These are phyloP conservation scores for Wickerhamiella sergipiensis DNA, from an alignment of 805 yeast species.

Conservation along the genomic window DNA sequence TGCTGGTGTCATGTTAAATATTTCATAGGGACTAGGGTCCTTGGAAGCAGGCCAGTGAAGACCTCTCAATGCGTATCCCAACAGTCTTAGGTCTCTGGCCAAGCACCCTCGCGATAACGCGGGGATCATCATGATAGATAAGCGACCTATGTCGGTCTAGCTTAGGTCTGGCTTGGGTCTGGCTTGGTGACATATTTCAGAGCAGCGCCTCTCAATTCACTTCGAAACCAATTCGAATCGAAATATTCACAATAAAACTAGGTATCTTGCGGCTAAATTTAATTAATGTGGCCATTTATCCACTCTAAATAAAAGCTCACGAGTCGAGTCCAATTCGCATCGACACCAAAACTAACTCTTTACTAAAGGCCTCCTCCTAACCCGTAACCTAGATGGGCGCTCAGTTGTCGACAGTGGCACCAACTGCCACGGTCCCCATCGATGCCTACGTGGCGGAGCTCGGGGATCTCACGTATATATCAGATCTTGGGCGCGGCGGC, in stretches of 20 bases:
- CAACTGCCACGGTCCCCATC: constrained; percentile 81
- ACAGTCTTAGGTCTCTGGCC: not conserved
- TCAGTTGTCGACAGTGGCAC: constrained; percentile 71
- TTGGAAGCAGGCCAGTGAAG: constrained; percentile 41
- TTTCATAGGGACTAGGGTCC: constrained; percentile 58
- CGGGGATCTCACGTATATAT: constrained; percentile 58
- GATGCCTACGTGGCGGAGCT: constrained; percentile 80
- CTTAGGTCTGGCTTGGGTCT: no score
- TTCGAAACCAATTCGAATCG: no score
- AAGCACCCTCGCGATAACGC: not conserved
- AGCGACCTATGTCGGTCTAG: not conserved
- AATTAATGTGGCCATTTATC: no score
- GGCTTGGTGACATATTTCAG: no score
- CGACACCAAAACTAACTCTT: no score
- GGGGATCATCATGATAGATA: not conserved
- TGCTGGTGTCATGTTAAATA: constrained; percentile 34
- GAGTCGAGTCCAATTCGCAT: no score
- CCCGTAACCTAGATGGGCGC: constrained; percentile 54
- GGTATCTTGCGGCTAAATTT: no score
- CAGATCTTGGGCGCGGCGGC: constrained; percentile 56
- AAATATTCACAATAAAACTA: no score
- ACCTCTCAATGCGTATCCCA: not conserved
- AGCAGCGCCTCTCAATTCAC: no score
- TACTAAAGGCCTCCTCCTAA: not conserved
- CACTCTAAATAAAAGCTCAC: no score